Evolutionary conservation across 1,284 basidiomycete genomes (phyloP), one percentile per base, ranked within the genome.

Genomic region (Exobasidium cylindrosporum): DNA sequence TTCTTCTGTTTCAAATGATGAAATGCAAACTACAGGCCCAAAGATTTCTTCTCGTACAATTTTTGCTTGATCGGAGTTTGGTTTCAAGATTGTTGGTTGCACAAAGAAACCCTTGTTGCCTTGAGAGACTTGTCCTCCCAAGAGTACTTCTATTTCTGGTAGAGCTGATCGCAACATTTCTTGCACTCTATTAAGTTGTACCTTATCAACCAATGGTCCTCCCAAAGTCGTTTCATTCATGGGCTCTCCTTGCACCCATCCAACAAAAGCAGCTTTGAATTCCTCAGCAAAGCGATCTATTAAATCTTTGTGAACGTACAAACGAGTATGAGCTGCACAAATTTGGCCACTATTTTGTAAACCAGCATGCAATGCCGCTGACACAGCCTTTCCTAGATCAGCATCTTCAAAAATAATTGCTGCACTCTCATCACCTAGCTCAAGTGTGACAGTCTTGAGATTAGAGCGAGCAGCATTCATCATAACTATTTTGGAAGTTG

Each of bases 361-460:
- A 32, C 92, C 91, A 46, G 92, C 90, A 82, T 96, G 96, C 80
- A 92, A 90, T 29, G 93, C 87, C 1, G 89, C 85, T 54, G 90
- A 89, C 17, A 96, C 85, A 40, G 93, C 92, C 68, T 94, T 85
- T 23, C 85, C 84, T 43, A 96, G 85, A 81, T 95, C 91, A 32
- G 93, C 93, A 82, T 95, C 92, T 57, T 90, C 86, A 86, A 95
- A 89, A 64, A 97, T 85, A 72, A 96, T 88, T 43, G 91, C 87
- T 63, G 92, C 91, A 76, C 95, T 95, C 82, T 97, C 96, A 46
- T 93, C 94, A n/a, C 93, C 92, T 11, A 97, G 84, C 79, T 97
- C 94, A 31, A 96, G 66, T 40, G 94, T 86, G 35, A 87, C 84
- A 82, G 94, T 89, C 55, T 61, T 61, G 17, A 61, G 32, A 30